A percentile compares a stretch with the other conserved stretches of the same genome.
phyloP scores from a whole-genome alignment of 148 eudicot species.

The Rhododendron ferrugineum region DNA sequence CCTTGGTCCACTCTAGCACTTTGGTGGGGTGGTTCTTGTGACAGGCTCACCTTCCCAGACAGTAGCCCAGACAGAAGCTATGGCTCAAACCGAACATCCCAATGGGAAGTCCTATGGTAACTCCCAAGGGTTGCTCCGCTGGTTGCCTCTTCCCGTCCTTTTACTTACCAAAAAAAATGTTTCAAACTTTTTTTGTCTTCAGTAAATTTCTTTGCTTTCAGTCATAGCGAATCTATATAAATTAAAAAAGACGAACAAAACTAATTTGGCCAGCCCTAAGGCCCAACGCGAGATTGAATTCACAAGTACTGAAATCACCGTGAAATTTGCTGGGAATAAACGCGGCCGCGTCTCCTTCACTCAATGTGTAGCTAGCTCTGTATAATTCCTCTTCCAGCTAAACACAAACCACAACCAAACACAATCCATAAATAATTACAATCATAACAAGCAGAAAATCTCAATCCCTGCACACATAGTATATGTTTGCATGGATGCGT shows the following conservation, averaged over 20 bases:
- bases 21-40: background rate
- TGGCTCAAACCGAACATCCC: background rate
- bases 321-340: slow-evolving; percentile 78
- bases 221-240: background rate
- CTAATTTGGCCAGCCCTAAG: background rate
- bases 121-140: background rate
- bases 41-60: background rate
- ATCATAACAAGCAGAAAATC: background rate
- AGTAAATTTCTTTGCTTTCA: background rate
- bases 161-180: background rate
- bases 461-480: background rate
- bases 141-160: background rate
- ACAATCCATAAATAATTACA: background rate
- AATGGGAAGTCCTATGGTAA: background rate
- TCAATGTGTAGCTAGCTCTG: slow-evolving; percentile 62
- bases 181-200: background rate
- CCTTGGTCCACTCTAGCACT: background rate
- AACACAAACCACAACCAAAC: background rate
- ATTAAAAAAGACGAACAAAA: background rate
- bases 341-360: slow-evolving; percentile 89
- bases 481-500: background rate
- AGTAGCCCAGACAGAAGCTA: no score
- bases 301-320: slow-evolving; percentile 29
- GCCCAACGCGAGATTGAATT: background rate
- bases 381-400: slow-evolving; percentile 79